Base-by-base conservation (phyloP, 139 green algal genomes). In the Chlorella sorokiniana region DNA sequence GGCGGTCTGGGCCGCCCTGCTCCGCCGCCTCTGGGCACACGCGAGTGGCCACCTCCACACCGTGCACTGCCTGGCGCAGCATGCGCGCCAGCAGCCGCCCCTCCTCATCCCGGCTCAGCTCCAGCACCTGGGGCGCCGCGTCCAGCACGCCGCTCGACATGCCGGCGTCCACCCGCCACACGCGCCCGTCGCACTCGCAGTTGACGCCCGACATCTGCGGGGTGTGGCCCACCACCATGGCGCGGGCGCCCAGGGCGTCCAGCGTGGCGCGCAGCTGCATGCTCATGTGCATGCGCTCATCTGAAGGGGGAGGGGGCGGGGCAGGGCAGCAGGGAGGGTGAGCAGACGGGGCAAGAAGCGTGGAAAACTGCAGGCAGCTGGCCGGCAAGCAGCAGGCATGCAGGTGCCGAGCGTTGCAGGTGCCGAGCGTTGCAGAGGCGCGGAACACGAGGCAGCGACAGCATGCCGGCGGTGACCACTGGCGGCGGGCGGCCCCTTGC, bases 111-210 rank as follows among this genome's bases (percentile, higher is more conserved):
- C 40, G 65, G 35, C 59, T 85, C 29, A 89, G 81, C 73, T 91
- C 87, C 40, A 91, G 71, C 45, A 88, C 84, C 83, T 90, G 81
- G 0, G 90, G 85, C 11, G 56, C 37, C 0, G 94, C 89, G 72
- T 97, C 92, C 20, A 98, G 83, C 65, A 98, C 94, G 52, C 94
- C 94, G 6, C 79, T 86, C 4, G 88, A 94, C 95, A 98, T 98
- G 64, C 95, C 95, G 8, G 96, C 95, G 84, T 98, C 95, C 59
- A 97, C 91, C n/a, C 95, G 89, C 95, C 95, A 98, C 56, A 98
- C 90, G 40, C 88, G 77, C 23, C 90, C 89, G 56, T 95, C 87
- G 68, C 93, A 97, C 83, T 97, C 95, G 80, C 89, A 93, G 88
- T 98, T 98, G 35, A 87, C 87, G 14, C 94, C 94, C 11, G 62